phyloP scores from a whole-genome alignment of 495 filamentous ascomycete genomes.

The Talaromyces trachyspermus region DNA sequence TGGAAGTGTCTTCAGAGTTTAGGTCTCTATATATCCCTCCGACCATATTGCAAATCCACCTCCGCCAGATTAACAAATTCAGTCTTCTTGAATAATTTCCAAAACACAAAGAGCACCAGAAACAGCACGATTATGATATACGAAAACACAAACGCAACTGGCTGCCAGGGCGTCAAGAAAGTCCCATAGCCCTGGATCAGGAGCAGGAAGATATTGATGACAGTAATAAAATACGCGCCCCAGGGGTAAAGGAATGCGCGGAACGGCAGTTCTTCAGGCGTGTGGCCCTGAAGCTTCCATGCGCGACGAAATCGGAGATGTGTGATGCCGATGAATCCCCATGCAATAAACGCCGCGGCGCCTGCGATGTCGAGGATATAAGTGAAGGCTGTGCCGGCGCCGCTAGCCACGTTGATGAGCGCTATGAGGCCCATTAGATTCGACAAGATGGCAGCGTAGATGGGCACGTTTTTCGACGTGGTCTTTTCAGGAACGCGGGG shows the following conservation, averaged over 20 bases:
- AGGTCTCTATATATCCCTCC: too few species aligned
- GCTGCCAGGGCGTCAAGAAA: conserved; percentile 5
- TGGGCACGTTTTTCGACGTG: conserved; percentile 51
- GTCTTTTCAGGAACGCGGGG: conserved; percentile 47
- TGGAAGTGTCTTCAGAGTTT: too few species aligned
- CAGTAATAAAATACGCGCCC: conserved; percentile 1
- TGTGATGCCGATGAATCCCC: conserved; percentile 47
- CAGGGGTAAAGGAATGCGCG: conserved; percentile 7
- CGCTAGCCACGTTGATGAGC: conserved; percentile 45
- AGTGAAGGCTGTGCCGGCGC: conserved; percentile 43
- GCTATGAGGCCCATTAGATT: conserved; percentile 46
- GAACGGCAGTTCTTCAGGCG: conserved; percentile 64
- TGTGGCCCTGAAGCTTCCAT: conserved; percentile 55
- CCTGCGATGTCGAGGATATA: conserved; percentile 53
- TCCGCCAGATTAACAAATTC: conserved; percentile 5
- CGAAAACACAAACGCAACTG: conserved; percentile 5
- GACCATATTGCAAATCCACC: conserved; percentile 2
- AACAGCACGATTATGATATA: conserved; percentile 8
- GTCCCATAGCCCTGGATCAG: conserved; percentile 8
- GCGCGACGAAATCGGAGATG: conserved; percentile 55
- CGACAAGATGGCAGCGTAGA: conserved; percentile 36
- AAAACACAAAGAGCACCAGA: conserved; percentile 2
- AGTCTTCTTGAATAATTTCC: conserved; percentile 4
- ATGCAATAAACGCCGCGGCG: conserved; percentile 49
- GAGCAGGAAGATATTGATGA: conserved; percentile 4